A percentile compares a stretch with the other conserved stretches of the same genome.
phyloP scores from a whole-genome alignment of 2,329 filamentous ascomycete species.

The Pseudogymnoascus pannorum region DNA sequence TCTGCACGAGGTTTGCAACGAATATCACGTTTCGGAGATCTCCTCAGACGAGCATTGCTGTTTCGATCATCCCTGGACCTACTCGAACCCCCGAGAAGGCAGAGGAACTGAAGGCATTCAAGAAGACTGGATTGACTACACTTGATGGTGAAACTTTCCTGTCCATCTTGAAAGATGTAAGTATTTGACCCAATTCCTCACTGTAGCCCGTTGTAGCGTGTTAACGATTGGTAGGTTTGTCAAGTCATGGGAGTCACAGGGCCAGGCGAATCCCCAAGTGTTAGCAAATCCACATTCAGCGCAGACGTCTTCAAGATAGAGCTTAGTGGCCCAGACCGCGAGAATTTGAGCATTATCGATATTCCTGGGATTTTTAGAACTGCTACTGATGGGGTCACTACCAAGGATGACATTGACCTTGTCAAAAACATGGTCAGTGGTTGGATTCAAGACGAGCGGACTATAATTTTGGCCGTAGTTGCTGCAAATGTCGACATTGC shows the following conservation, averaged over 20 bases:
- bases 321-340: constrained; percentile 30
- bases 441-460: constrained; percentile 47
- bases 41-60: constrained; percentile 24
- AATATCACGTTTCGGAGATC: constrained; percentile 30
- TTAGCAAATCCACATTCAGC: constrained; percentile 12
- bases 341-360: constrained; percentile 51
- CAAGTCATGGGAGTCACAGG: constrained; percentile 14
- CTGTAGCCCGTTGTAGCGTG: not conserved
- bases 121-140: constrained; percentile 11
- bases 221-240: constrained; percentile 9
- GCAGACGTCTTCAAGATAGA: constrained; percentile 20
- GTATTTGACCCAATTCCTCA: not conserved
- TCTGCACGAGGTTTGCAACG: constrained; percentile 38
- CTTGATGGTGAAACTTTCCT: constrained; percentile 11
- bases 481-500: constrained; percentile 23
- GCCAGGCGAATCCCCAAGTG: constrained; percentile 6
- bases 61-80: constrained; percentile 14
- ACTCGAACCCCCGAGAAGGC: not conserved
- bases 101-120: not conserved
- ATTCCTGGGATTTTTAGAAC: constrained; percentile 49
- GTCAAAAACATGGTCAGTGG: constrained; percentile 40
- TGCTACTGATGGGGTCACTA: constrained; percentile 18
- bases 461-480: constrained; percentile 17
- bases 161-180: constrained; percentile 13
- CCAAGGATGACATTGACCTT: constrained; percentile 35